These are phyloP conservation scores for Lonicera japonica DNA, from an alignment of 129 eudicot genomes.

Conservation along the genomic window DNA sequence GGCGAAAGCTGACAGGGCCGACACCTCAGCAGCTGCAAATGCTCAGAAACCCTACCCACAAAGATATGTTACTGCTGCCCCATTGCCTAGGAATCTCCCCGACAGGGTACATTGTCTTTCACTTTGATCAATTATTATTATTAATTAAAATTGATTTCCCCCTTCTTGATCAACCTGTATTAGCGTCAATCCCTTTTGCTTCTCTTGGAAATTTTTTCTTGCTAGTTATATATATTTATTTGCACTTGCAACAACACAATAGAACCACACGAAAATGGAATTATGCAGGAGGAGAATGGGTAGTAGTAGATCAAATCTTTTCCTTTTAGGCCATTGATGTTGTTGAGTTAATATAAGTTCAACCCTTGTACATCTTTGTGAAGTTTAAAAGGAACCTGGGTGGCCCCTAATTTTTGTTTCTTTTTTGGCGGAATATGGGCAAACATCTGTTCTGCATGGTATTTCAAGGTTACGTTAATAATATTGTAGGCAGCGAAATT, in stretches of 20 bases:
- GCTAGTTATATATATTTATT: conserved; percentile 20
- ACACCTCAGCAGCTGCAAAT: conserved; percentile 41
- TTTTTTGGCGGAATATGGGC: conserved; percentile 25
- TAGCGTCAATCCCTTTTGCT: conserved; percentile 9
- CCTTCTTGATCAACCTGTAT: conserved; percentile 10
- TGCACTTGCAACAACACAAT: conserved; percentile 16
- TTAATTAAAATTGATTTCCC: conserved; percentile 26
- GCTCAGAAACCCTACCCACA: conserved; percentile 43
- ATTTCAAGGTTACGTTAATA: conserved; percentile 5
- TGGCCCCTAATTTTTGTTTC: conserved; percentile 20
- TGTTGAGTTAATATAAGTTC: conserved; percentile 40
- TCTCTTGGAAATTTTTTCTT: conserved; percentile 18
- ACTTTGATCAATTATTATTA: conserved; percentile 31
- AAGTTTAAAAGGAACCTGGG: conserved; percentile 9
- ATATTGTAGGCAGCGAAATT: conserved; percentile 27
- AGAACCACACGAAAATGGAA: conserved; percentile 28
- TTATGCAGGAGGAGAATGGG: conserved; percentile 26
- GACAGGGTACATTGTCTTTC: conserved; percentile 88
- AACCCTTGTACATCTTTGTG: conserved; percentile 30
- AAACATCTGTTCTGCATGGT: conserved; percentile 28
- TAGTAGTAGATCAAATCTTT: conserved; percentile 25
- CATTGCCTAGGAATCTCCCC: conserved; percentile 70
- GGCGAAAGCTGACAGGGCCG: conserved; percentile 49
- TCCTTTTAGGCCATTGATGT: conserved; percentile 34
- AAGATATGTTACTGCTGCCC: conserved; percentile 67